Evolutionary conservation across 2,329 filamentous ascomycete genomes (phyloP), one percentile per base, ranked within the genome.

Genomic region (Trichoderma guizhouense): DNA sequence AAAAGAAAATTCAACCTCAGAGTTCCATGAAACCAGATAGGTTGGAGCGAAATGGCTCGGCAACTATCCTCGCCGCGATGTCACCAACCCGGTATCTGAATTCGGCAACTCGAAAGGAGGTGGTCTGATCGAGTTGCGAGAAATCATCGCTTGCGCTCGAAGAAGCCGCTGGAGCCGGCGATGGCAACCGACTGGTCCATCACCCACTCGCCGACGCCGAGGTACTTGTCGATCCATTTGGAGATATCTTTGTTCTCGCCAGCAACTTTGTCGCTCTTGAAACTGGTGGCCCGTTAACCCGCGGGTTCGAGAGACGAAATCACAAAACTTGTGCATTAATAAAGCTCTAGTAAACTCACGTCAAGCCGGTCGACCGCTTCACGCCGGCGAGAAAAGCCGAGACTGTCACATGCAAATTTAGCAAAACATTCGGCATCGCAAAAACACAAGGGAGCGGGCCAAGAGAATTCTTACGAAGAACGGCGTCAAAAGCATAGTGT

Each of bases 161-260:
- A 99, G 84, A 91, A 99, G 73, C 91, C 89, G 80, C 93, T 97
- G 63, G 92, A 91, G 55, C 94, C 92, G 80, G 97, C 93, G 71
- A 98, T 89, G 53, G 95, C 95, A 36, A 98, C 94, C 34, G 94
- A 97, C 85, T 97, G 93, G 82, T 99, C 96, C 94, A 99, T 97
- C 75, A 98, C 93, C 90, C 94, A 97, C 85, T 99, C 96, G 77
- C 96, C 96, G 21, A 98, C 91, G 74, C 94, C 94, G 57, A 98
- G 90, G 82, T 98, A 98, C 81, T 92, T 95, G 79, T 95, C 92
- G 76, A 98, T 90, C 94, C 95, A 98, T 79, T 91, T 91, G 81
- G 92, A 91, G 76, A 96, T 83, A 74, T 95, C 92, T 81, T 93
- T 93, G 82, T 91, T 95, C 72, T 97, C 93, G 80, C 86, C 86